Percentiles rank a stretch among this genome's conserved stretches.
Conservation (phyloP, 768 basidiomycete species). For the Hypsizygus marmoreus region DNA sequence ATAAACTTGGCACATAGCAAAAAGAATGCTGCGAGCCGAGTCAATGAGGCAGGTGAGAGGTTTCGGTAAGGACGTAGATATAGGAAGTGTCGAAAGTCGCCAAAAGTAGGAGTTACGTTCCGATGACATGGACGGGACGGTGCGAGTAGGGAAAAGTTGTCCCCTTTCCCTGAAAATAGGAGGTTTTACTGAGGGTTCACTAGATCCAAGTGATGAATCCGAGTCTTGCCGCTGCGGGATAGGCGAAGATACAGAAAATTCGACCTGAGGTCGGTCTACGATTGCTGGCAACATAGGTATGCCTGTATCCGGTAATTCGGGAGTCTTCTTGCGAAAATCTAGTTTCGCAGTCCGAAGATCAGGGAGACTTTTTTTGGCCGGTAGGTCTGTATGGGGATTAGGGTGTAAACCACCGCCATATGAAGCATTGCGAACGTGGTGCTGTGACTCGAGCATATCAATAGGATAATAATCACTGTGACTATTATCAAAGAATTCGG, state of each 20-base stretch:
- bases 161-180: conserved; percentile 29
- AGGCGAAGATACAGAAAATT: conserved; percentile 39
- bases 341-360: conserved; percentile 66
- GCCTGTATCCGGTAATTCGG: conserved; percentile 23
- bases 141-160: conserved; percentile 29
- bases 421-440: conserved; percentile 55
- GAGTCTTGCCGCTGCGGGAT: conserved; percentile 50
- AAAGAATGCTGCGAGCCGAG: conserved; percentile 89
- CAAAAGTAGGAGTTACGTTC: conserved; percentile 94
- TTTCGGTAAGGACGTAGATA: conserved; percentile 68
- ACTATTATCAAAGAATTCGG: conserved; percentile 50
- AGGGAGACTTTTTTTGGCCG: conserved; percentile 82
- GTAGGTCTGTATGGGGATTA: conserved; percentile 38
- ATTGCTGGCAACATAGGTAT: not conserved
- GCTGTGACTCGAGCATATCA: conserved; percentile 21
- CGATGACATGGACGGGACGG: conserved; percentile 64
- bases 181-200: too few species aligned
- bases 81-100: conserved; percentile 78
- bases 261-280: conserved; percentile 21
- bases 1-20: conserved; percentile 89
- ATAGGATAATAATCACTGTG: conserved; percentile 8
- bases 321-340: conserved; percentile 30
- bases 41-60: conserved; percentile 75
- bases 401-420: conserved; percentile 41
- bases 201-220: conserved; percentile 36